These are phyloP conservation scores for Pistacia integerrima DNA, from an alignment of 345 rosid genomes.

Conservation along the genomic window DNA sequence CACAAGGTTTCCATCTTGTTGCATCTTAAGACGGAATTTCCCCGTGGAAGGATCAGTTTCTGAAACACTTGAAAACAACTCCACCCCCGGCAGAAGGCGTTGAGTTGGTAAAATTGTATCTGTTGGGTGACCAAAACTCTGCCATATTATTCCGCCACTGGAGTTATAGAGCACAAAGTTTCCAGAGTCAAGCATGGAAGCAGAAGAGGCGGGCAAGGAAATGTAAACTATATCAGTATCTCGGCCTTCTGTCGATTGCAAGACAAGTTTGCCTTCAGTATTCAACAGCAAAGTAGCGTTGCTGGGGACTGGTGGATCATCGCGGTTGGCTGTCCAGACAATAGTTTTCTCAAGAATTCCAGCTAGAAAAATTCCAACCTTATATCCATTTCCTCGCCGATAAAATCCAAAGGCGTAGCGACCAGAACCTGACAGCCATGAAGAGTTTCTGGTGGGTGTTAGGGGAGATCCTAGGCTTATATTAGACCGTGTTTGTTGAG, in stretches of 20 bases:
- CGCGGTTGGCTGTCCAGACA: conserved; percentile 21
- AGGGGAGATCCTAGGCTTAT: conserved; percentile 28
- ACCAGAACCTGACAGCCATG: conserved; percentile 43
- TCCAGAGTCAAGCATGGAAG: conserved; percentile 35
- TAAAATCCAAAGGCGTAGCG: conserved; percentile 41
- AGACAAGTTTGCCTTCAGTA: not conserved
- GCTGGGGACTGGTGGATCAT: conserved; percentile 14
- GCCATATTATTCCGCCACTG: conserved; percentile 16
- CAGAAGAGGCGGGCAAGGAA: conserved; percentile 6
- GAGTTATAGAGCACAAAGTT: conserved; percentile 37
- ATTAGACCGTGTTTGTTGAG: conserved; percentile 24
- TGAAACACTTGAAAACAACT: conserved; percentile 19
- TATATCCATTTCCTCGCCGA: conserved; percentile 19
- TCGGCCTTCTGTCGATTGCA: conserved; percentile 5
- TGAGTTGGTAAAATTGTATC: too few relatives aligned
- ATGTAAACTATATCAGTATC: not conserved
- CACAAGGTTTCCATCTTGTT: too few relatives aligned
- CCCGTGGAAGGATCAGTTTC: conserved; percentile 12
- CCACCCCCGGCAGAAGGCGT: conserved; percentile 6
- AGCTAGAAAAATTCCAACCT: conserved; percentile 29
- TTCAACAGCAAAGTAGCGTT: conserved; percentile 17
- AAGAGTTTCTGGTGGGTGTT: conserved; percentile 12
- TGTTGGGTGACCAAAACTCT: conserved; percentile 29
- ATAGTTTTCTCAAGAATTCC: conserved; percentile 9
- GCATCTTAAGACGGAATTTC: too few relatives aligned